Evolutionary conservation across 2,329 filamentous ascomycete genomes (phyloP).

Genomic region (Didymella exigua): DNA sequence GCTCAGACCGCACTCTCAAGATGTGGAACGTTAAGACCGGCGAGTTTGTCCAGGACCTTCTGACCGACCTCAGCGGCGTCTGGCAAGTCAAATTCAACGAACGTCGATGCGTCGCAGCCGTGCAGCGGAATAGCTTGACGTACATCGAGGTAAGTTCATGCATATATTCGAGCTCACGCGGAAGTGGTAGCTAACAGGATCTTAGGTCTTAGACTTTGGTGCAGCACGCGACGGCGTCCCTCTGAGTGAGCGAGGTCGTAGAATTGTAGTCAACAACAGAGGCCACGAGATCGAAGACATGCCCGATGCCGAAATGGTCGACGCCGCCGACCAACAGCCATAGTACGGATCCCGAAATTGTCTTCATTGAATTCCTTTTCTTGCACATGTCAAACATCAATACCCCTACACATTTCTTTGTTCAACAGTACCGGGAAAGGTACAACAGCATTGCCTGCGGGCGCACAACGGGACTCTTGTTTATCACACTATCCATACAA

Average conservation of each 20-base stretch:
- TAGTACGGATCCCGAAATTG: not conserved
- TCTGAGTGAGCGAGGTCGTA: constrained; percentile 75
- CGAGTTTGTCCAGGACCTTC: constrained; percentile 87
- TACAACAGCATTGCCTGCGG: constrained; percentile 11
- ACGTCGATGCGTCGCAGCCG: constrained; percentile 90
- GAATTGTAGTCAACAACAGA: constrained; percentile 64
- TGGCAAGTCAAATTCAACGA: constrained; percentile 99
- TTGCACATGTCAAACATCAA: constrained; percentile 36
- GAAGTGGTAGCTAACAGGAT: constrained; percentile 41
- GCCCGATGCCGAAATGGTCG: constrained; percentile 39
- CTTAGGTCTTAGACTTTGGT: constrained; percentile 93
- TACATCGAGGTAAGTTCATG: constrained; percentile 76
- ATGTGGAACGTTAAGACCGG: constrained; percentile 97
- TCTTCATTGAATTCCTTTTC: constrained; percentile 1
- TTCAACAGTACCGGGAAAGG: constrained; percentile 12
- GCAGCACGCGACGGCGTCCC: constrained; percentile 87
- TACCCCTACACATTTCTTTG: constrained; percentile 30
- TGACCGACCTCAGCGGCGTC: constrained; percentile 93
- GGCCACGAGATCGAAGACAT: constrained; percentile 47
- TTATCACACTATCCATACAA: not conserved
- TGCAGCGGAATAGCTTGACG: constrained; percentile 88
- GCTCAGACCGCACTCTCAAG: constrained; percentile 93
- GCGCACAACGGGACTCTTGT: constrained; percentile 1
- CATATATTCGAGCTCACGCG: not conserved
- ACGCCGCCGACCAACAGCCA: constrained; percentile 27